Evolutionary conservation across 345 rosid species (phyloP).

Genomic region (Kernera saxatilis): DNA sequence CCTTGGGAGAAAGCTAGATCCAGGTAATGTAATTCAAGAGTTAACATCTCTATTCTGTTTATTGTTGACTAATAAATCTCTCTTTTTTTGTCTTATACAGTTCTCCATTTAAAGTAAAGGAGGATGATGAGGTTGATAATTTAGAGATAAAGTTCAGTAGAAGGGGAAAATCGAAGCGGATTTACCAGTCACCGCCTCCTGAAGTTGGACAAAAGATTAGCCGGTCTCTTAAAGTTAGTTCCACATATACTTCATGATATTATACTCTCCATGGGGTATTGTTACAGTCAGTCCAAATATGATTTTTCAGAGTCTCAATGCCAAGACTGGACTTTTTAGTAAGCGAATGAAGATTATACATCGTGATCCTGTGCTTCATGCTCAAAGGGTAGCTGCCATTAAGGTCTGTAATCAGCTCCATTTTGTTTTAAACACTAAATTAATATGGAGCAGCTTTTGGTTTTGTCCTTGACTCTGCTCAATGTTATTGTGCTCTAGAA

Average conservation of each 20-base stretch:
- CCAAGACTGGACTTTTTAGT: constrained; percentile 86
- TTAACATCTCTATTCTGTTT: background rate
- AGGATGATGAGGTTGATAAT: constrained; percentile 79
- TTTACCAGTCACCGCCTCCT: constrained; percentile 65
- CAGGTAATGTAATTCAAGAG: constrained; percentile 38
- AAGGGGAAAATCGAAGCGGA: constrained; percentile 61
- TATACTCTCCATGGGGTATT: background rate
- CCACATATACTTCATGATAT: constrained; percentile 10
- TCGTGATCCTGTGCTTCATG: constrained; percentile 72
- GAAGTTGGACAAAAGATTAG: constrained; percentile 86
- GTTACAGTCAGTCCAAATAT: constrained; percentile 9
- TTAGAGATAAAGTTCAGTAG: constrained; percentile 54
- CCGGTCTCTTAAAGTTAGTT: constrained; percentile 66
- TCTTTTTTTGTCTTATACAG: constrained; percentile 17
- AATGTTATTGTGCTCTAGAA: constrained; percentile 43
- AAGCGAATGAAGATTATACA: constrained; percentile 92
- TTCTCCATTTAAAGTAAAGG: constrained; percentile 71
- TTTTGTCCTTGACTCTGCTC: background rate
- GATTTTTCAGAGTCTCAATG: constrained; percentile 82
- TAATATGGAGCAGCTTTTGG: background rate
- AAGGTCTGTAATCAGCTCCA: constrained; percentile 44
- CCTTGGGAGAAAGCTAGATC: constrained; percentile 98
- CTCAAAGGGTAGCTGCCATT: constrained; percentile 87
- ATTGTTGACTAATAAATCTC: background rate
- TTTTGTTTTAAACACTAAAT: background rate